phyloP scores from a whole-genome alignment of 345 rosid species.

The Pistacia vera region DNA sequence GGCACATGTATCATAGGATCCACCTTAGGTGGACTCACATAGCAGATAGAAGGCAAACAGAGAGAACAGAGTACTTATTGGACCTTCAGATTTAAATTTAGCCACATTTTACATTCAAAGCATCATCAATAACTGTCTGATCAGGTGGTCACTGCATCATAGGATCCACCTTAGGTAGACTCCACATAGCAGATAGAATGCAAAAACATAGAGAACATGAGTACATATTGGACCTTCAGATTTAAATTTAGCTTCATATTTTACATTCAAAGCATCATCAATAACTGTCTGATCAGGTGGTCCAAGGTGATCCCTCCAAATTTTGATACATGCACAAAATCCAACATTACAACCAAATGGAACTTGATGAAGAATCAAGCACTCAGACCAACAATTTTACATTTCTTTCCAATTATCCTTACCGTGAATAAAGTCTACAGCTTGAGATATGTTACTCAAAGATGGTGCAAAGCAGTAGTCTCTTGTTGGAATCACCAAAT shows the following conservation, averaged over 20 bases:
- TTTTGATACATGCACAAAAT: not conserved
- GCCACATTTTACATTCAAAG: not conserved
- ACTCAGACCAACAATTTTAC: not conserved
- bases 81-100: not conserved
- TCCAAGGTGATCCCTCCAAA: not conserved
- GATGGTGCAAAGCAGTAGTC: slow-evolving; percentile 99
- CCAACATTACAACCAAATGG: not conserved
- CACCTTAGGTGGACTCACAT: too few relatives aligned
- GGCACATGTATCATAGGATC: too few relatives aligned
- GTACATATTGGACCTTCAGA: not conserved
- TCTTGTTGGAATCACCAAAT: slow-evolving; percentile 94
- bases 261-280: not conserved
- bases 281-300: not conserved
- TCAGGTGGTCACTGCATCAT: not conserved
- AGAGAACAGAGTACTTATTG: not conserved
- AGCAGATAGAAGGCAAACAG: not conserved
- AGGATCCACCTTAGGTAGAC: too few relatives aligned
- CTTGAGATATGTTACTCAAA: slow-evolving; percentile 71
- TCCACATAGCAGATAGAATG: not conserved
- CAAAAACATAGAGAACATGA: slow-evolving; percentile 3
- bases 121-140: not conserved
- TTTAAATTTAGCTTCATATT: not conserved
- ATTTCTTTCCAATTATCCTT: slow-evolving; percentile 21
- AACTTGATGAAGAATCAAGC: not conserved
- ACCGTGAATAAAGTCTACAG: slow-evolving; percentile 87